Conservation (phyloP, 352 stramenopile species). For the Globisporangium sylvaticum region DNA sequence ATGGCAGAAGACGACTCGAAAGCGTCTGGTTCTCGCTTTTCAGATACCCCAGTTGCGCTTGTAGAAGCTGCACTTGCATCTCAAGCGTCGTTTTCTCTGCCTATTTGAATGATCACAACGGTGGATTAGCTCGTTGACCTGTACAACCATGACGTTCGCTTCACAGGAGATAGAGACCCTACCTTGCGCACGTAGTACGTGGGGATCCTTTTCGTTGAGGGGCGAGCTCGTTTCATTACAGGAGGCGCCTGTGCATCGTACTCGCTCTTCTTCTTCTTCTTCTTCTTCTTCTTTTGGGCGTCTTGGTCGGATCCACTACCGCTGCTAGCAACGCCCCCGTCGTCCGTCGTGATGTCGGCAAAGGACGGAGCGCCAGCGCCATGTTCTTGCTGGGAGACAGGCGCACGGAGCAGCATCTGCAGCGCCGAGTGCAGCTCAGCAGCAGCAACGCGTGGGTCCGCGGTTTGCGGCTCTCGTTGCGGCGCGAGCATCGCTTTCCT, state of each 20-base stretch:
- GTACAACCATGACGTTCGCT: background rate
- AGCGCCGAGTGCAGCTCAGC: background rate
- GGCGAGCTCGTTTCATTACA: background rate
- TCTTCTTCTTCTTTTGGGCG: background rate
- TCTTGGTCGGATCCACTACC: too few relatives aligned
- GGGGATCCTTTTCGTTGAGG: background rate
- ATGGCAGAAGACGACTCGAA: background rate
- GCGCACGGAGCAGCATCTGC: background rate
- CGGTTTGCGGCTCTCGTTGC: background rate
- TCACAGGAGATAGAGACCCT: background rate
- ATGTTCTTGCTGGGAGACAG: background rate
- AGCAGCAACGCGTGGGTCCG: background rate
- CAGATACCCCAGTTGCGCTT: background rate
- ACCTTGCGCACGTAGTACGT: slow-evolving; percentile 5
- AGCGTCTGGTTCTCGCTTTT: background rate
- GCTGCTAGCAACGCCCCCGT: too few relatives aligned
- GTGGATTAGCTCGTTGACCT: background rate
- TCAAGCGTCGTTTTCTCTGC: background rate
- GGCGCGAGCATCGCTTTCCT: background rate
- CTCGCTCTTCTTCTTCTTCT: too few relatives aligned
- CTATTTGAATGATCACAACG: background rate
- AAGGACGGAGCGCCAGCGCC: background rate
- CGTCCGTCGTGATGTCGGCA: too few relatives aligned
- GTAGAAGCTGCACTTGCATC: background rate
- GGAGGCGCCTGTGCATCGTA: too few relatives aligned